Evolutionary conservation across 192 early-diverging fungal species (phyloP).

Genomic region (Backusella mclennaniae): DNA sequence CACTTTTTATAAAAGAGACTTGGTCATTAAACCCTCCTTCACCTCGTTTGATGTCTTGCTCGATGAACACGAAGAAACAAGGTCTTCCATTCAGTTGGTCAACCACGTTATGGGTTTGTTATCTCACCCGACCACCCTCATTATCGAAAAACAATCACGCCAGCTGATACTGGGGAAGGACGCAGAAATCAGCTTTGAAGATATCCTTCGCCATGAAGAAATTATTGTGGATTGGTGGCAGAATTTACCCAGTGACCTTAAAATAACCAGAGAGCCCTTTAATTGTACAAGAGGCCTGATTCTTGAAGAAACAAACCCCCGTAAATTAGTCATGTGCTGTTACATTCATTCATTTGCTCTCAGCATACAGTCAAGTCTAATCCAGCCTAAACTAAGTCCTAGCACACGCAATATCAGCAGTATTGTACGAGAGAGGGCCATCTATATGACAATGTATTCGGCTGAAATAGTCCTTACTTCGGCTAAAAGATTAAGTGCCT

Average conservation of each 20-base stretch:
- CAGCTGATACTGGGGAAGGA: not conserved
- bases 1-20: not conserved
- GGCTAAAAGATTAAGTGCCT: not conserved
- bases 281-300: slow-evolving; percentile 8
- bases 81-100: not conserved
- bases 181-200: slow-evolving; percentile 5
- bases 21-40: not conserved
- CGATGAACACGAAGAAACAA: not conserved
- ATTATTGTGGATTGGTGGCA: slow-evolving; percentile 3
- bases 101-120: not conserved
- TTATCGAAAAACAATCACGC: not conserved
- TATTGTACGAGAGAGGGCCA: slow-evolving; percentile 2
- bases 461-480: not conserved
- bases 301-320: not conserved
- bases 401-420: not conserved
- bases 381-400: not conserved
- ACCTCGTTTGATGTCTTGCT: not conserved
- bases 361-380: not conserved
- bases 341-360: not conserved
- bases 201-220: slow-evolving; percentile 1
- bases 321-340: slow-evolving; percentile 7
- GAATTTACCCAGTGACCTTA: not conserved
- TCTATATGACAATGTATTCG: not conserved
- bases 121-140: not conserved
- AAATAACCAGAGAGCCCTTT: not conserved